Evolutionary conservation across 305 asterid species (phyloP).

Genomic region (Coffea humblotiana): DNA sequence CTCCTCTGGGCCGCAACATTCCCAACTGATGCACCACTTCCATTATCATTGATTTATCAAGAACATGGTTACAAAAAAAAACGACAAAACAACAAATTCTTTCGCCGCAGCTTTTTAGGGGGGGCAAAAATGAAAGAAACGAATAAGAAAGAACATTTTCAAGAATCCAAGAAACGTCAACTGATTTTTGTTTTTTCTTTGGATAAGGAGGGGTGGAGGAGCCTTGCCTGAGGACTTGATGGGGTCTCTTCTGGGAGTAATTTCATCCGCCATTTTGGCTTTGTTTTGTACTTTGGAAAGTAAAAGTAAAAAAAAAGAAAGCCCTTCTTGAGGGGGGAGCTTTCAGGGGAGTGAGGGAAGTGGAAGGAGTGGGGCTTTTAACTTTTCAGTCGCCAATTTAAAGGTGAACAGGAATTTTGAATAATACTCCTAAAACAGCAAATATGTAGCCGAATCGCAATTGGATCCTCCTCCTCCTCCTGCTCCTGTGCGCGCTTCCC

Average conservation of each 20-base stretch:
- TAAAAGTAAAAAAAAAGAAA: neutral
- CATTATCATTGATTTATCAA: neutral
- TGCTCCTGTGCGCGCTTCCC: too few species aligned
- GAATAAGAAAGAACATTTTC: too few species aligned
- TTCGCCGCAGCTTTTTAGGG: neutral
- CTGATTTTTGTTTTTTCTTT: neutral
- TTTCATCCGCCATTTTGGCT: slow-evolving; percentile 66
- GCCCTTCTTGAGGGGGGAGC: neutral
- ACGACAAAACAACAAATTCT: neutral
- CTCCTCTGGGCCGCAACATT: slow-evolving; percentile 80
- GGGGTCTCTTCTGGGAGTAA: slow-evolving; percentile 61
- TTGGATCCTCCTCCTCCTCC: too few species aligned
- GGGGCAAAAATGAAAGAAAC: too few species aligned
- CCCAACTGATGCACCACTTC: slow-evolving; percentile 52
- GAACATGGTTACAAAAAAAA: slow-evolving; percentile 7
- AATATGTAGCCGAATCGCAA: too few species aligned
- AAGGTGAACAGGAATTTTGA: neutral
- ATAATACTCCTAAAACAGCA: too few species aligned
- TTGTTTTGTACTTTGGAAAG: slow-evolving; percentile 8
- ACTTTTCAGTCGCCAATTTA: neutral
- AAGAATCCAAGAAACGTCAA: neutral
- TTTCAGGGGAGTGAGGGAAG: neutral
- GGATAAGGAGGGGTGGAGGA: neutral
- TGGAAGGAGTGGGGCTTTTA: neutral
- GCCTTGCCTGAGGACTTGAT: slow-evolving; percentile 69